Evolutionary conservation across 1,284 basidiomycete genomes (phyloP).

Genomic region (Cryptococcus sp.): DNA sequence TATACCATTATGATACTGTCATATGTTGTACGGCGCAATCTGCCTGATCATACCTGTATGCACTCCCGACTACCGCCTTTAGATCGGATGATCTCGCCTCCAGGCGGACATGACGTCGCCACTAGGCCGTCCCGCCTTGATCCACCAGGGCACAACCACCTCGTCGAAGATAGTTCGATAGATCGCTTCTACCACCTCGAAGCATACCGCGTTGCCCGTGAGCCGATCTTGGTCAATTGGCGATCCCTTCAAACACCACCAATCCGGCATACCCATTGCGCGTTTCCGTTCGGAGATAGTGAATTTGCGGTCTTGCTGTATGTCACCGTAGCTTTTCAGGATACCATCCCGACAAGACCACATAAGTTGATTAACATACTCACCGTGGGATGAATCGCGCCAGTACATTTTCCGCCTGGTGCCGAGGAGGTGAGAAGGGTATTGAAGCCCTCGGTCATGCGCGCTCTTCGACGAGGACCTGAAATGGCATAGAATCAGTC

Average conservation of each 20-base stretch:
- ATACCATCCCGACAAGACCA: not conserved
- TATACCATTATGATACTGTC: too few species aligned
- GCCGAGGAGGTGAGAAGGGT: slow-evolving; percentile 24
- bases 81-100: slow-evolving; percentile 9
- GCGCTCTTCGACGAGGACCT: slow-evolving; percentile 4
- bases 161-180: slow-evolving; percentile 20
- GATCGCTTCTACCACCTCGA: slow-evolving; percentile 21
- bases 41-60: too few species aligned
- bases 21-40: too few species aligned
- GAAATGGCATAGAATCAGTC: not conserved
- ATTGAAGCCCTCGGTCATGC: slow-evolving; percentile 11
- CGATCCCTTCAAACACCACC: slow-evolving; percentile 20
- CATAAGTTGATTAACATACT: not conserved
- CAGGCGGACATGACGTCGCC: slow-evolving; percentile 12
- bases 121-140: slow-evolving; percentile 10
- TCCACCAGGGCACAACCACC: slow-evolving; percentile 26
- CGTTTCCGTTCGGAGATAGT: slow-evolving; percentile 32
- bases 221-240: slow-evolving; percentile 14
- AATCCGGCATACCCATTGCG: slow-evolving; percentile 33
- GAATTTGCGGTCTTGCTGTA: slow-evolving; percentile 26
- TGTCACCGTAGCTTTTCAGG: not conserved
- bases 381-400: slow-evolving; percentile 19
- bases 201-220: slow-evolving; percentile 15
- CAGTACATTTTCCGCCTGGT: slow-evolving; percentile 16
- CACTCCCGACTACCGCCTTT: too few species aligned